Base-by-base conservation (phyloP, 768 basidiomycete species). In the Pholiota microspora region DNA sequence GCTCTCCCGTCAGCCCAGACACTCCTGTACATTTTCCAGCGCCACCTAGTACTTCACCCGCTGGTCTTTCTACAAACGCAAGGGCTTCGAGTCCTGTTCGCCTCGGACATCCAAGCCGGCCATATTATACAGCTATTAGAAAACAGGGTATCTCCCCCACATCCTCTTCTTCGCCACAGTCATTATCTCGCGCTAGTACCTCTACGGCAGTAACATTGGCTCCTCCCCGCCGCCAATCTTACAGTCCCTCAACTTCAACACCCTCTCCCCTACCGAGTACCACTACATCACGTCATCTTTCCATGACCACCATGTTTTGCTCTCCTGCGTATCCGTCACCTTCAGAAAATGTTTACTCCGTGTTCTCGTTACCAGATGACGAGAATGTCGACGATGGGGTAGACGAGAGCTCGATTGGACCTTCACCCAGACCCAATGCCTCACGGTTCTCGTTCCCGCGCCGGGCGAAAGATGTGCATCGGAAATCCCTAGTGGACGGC, bases 81-180 rank as follows among this genome's bases (percentile, higher is more conserved):
- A 36, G 59, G 53, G 29, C 67, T 70, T 47, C 57, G 9, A 60
- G 62, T 29, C 59, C 59, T 1, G 57, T 63, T 2, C 77, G 75
- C 7, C 67, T 83, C 25, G 81, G 81, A 1, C 79, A 79, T 57
- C 80, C 81, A 9, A 75, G 66, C 49, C 71, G 82, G 16, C 82
- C 81, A 10, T 81, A 80, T 59, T 83, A 83, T 63, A 73, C 75
- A 21, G 81, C 75, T 46, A 83, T 83, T 47, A 79, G 81, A 69
- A 70, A 71, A 71, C 69, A 59, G n/a, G 62, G 62, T 7, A 58
- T 62, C 5, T 59, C 64, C 4, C 73, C 64, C 2, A 51, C 62
- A 13, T 48, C 62, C 3, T 75, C 21, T 21, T 21, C 40, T 10
- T 42, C 40, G 10, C 23, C 77, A 21, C 75, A 72, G 40, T 73